Conservation (phyloP, 805 yeast genomes). For the Nakazawaea holstii region DNA sequence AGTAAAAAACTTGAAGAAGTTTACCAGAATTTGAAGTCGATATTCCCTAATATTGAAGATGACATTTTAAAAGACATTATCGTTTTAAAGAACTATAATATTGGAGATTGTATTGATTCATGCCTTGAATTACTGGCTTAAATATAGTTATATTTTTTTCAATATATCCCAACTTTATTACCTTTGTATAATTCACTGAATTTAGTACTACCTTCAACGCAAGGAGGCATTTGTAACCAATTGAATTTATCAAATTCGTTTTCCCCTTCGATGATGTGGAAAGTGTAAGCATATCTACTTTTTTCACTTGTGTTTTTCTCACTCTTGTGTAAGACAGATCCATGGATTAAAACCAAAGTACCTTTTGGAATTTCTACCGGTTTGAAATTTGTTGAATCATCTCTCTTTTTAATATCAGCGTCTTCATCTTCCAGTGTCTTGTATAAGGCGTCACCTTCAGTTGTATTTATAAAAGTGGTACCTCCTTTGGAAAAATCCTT, state of each 20-base stretch:
- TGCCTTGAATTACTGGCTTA: constrained; percentile 29
- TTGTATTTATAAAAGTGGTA: constrained; percentile 43
- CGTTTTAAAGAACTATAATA: constrained; percentile 54
- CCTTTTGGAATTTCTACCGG: constrained; percentile 66
- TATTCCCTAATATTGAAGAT: constrained; percentile 73
- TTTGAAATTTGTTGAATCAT: constrained; percentile 37
- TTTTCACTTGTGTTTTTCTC: constrained; percentile 48
- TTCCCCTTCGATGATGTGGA: constrained; percentile 70
- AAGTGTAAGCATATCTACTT: constrained; percentile 73
- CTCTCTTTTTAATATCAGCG: constrained; percentile 22
- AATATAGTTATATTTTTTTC: no score
- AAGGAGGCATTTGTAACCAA: constrained; percentile 75
- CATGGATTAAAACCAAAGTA: constrained; percentile 63
- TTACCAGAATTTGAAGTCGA: constrained; percentile 46
- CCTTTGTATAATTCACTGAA: constrained; percentile 28
- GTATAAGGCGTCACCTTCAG: constrained; percentile 16
- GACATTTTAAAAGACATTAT: constrained; percentile 69
- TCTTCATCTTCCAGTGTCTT: constrained; percentile 16
- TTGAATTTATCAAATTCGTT: constrained; percentile 56
- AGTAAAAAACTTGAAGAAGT: constrained; percentile 41
- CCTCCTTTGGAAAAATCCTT: constrained; percentile 47
- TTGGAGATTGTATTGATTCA: constrained; percentile 73
- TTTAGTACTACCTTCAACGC: constrained; percentile 49
- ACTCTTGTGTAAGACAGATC: constrained; percentile 67
- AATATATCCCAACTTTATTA: constrained; percentile 10